These are phyloP conservation scores for Mycocentrospora acerina DNA, from an alignment of 2,329 filamentous ascomycete genomes.

Conservation along the genomic window DNA sequence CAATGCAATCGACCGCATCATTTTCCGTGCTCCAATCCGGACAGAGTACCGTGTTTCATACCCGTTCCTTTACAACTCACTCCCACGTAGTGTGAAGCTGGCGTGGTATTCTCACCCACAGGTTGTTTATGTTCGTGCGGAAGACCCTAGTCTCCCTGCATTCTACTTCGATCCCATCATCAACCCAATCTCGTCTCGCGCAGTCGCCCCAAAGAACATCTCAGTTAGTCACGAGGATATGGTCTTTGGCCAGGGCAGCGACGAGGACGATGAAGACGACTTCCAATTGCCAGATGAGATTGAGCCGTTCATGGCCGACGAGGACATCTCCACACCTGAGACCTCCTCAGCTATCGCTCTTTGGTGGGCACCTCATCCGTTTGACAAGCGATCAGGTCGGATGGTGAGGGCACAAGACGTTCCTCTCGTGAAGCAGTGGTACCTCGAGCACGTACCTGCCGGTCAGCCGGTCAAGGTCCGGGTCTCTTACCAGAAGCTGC, in stretches of 20 bases:
- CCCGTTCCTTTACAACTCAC: conserved; percentile 92
- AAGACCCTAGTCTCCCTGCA: conserved; percentile 85
- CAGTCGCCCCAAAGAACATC: conserved; percentile 92
- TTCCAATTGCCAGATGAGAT: conserved; percentile 80
- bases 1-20: conserved; percentile 98
- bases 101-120: conserved; percentile 95
- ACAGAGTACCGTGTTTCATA: conserved; percentile 96
- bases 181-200: conserved; percentile 94
- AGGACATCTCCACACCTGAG: conserved; percentile 84
- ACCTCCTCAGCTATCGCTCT: conserved; percentile 88
- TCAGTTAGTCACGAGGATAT: conserved; percentile 90
- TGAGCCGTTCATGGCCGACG: conserved; percentile 86
- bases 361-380: conserved; percentile 98
- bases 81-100: conserved; percentile 89
- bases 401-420: conserved; percentile 99
- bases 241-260: conserved; percentile 79
- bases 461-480: conserved; percentile 94
- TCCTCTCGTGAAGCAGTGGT: conserved; percentile 96
- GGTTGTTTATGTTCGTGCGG: conserved; percentile 83
- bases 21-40: conserved; percentile 91
- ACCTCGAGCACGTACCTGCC: conserved; percentile 89
- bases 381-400: conserved; percentile 86
- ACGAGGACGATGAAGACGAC: conserved; percentile 78
- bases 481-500: conserved; percentile 95
- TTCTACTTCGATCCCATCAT: conserved; percentile 99